Conservation (phyloP, 2,329 filamentous ascomycete genomes). For the Epichloe glyceriae region DNA sequence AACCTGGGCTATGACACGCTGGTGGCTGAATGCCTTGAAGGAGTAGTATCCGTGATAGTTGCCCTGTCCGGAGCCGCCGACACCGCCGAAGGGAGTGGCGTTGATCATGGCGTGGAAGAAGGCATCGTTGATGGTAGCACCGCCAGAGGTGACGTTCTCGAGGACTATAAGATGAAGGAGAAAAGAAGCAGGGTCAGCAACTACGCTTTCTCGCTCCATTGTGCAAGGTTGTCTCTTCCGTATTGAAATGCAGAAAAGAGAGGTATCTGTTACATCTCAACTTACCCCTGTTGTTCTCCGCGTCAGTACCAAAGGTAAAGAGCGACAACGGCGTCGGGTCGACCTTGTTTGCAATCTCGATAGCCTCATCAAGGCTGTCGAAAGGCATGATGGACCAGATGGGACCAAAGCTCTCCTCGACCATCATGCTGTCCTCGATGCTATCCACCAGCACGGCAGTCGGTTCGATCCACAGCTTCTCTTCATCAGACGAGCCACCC, state of each 20-base stretch:
- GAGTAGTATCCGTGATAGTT: conserved; percentile 36
- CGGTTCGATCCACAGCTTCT: conserved; percentile 74
- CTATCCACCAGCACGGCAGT: conserved; percentile 80
- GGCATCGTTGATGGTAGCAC: conserved; percentile 37
- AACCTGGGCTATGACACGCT: conserved; percentile 23
- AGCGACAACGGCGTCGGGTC: conserved; percentile 74
- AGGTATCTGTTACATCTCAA: not conserved
- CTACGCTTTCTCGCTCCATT: not conserved
- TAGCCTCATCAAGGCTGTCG: conserved; percentile 71
- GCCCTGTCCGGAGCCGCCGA: conserved; percentile 35
- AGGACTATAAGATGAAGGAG: conserved; percentile 15
- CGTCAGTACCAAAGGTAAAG: conserved; percentile 73
- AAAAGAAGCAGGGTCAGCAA: not conserved
- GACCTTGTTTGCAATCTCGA: conserved; percentile 66
- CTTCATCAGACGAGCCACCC: conserved; percentile 72
- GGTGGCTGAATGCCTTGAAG: conserved; percentile 30
- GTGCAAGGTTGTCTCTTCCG: too few species aligned
- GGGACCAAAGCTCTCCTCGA: conserved; percentile 86
- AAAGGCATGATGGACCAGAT: conserved; percentile 72
- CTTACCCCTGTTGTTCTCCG: conserved; percentile 62
- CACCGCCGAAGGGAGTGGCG: conserved; percentile 34
- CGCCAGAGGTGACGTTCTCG: conserved; percentile 30
- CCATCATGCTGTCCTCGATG: conserved; percentile 59
- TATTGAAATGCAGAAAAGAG: not conserved
- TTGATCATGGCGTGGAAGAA: conserved; percentile 29